phyloP scores from a whole-genome alignment of 2,329 filamentous ascomycete genomes.

The Byssoonygena ceratinophila region DNA sequence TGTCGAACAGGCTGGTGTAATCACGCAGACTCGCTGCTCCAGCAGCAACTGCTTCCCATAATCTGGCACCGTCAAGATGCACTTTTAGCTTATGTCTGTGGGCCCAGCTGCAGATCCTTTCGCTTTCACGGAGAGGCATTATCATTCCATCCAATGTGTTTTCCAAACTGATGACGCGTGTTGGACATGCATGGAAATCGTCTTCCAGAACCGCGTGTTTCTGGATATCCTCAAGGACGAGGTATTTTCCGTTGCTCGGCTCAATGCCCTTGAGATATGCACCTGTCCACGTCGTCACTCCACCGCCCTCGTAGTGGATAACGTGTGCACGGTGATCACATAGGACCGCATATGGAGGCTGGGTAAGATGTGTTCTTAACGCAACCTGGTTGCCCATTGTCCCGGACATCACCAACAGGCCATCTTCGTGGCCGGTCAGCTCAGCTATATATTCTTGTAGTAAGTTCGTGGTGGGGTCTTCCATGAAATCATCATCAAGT shows the following conservation, averaged over 20 bases:
- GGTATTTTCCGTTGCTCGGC: constrained; percentile 59
- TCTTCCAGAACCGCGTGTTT: constrained; percentile 54
- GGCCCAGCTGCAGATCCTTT: constrained; percentile 60
- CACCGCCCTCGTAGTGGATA: constrained; percentile 53
- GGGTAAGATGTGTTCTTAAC: constrained; percentile 62
- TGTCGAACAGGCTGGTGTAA: constrained; percentile 60
- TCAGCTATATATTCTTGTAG: constrained; percentile 65
- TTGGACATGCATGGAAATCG: constrained; percentile 69
- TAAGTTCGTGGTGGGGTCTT: constrained; percentile 66
- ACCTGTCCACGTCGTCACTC: constrained; percentile 59
- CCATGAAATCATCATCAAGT: constrained; percentile 71
- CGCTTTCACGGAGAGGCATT: constrained; percentile 62
- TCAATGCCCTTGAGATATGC: constrained; percentile 58
- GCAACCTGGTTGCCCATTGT: constrained; percentile 92
- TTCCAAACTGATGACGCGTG: constrained; percentile 69
- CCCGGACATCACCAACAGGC: constrained; percentile 72
- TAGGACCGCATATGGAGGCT: constrained; percentile 70
- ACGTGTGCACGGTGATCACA: constrained; percentile 74
- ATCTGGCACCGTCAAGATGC: constrained; percentile 67
- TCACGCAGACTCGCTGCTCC: constrained; percentile 57
- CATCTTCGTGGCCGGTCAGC: constrained; percentile 64
- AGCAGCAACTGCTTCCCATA: constrained; percentile 71
- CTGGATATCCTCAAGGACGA: constrained; percentile 67
- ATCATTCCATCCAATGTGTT: constrained; percentile 75
- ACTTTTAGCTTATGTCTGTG: constrained; percentile 53